Evolutionary conservation across 2,329 filamentous ascomycete species (phyloP), one percentile per base, ranked within the genome.

Genomic region (Hymenoscyphus fructigenus): DNA sequence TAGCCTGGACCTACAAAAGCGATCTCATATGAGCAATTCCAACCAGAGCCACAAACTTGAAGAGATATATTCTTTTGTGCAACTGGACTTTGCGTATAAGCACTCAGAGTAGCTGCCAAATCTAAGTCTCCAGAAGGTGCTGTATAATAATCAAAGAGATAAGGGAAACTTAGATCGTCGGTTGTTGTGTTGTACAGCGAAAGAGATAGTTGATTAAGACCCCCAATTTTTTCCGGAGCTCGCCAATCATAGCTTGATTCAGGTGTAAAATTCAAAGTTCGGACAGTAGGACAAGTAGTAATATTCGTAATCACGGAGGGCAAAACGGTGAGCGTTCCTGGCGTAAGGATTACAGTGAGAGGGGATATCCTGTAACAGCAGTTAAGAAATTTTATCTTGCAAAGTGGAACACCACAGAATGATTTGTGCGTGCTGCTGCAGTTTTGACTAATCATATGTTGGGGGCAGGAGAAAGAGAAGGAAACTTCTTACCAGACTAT

Each of bases 11-110:
- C 60, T 15, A 17, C 41, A 47, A 62, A 62, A 10, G 60, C 6
- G n/a, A 62, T 62, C 15, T 28, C 15, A 34, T 36, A 62, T n/a
- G n/a, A 57, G 26, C 60, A 62, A 47, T 62, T 62, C 60, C 60
- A 62, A 34, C 60, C 60, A 10, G 53, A 14, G 12, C 60, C 60
- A 44, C 60, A 62, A 20, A 14, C 32, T 28, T 62, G 50, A 23
- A 44, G 6, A 34, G 53, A n/a, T 29, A 28, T 32, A 29, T 57
- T 14, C n/a, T 26, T 29, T 29, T 36, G n/a, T 34, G 36, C n/a
- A 5, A 57, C 23, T 20, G 60, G 50, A n/a, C n/a, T 32, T 38
- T 62, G 60, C 12, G 50, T 28, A 26, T 62, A 62, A 14, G 53
- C 36, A 47, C 32, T 32, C 28, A 57, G 20, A 20, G n/a, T 57